Evolutionary conservation across 495 filamentous ascomycete species (phyloP).

Genomic region (Aspergillus saccharolyticus): DNA sequence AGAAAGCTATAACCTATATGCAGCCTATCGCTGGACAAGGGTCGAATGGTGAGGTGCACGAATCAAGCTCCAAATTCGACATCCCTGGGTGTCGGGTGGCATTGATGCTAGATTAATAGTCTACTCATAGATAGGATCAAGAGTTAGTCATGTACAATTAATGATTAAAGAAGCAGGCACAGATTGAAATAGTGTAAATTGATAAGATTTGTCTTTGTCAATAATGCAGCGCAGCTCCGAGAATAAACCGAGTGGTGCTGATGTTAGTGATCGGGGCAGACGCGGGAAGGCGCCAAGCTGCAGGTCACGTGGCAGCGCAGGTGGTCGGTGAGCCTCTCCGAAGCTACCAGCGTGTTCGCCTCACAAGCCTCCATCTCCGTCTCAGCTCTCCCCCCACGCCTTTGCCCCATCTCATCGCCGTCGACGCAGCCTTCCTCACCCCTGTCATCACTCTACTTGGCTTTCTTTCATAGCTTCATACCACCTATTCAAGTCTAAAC

Average conservation of each 20-base stretch:
- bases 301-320: slow-evolving; percentile 19
- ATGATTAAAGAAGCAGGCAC: too few species aligned
- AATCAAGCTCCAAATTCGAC: slow-evolving; percentile 37
- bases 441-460: slow-evolving; percentile 1
- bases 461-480: slow-evolving; percentile 8
- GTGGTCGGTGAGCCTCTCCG: slow-evolving; percentile 21
- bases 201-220: too few species aligned
- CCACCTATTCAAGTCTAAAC: slow-evolving; percentile 10
- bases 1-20: slow-evolving; percentile 44
- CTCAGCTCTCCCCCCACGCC: slow-evolving; percentile 29
- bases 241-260: background rate
- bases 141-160: too few species aligned
- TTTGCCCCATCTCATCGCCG: slow-evolving; percentile 28
- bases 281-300: slow-evolving; percentile 27
- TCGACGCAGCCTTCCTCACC: slow-evolving; percentile 23
- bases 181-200: too few species aligned
- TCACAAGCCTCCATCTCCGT: slow-evolving; percentile 34
- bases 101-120: slow-evolving; percentile 14
- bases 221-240: too few species aligned
- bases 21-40: slow-evolving; percentile 18
- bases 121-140: too few species aligned
- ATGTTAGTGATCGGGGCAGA: background rate
- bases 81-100: slow-evolving; percentile 35
- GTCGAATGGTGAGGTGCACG: slow-evolving; percentile 5
- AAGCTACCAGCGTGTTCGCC: slow-evolving; percentile 40